Conservation (phyloP, 495 filamentous ascomycete genomes). For the Penicillium soppii region DNA sequence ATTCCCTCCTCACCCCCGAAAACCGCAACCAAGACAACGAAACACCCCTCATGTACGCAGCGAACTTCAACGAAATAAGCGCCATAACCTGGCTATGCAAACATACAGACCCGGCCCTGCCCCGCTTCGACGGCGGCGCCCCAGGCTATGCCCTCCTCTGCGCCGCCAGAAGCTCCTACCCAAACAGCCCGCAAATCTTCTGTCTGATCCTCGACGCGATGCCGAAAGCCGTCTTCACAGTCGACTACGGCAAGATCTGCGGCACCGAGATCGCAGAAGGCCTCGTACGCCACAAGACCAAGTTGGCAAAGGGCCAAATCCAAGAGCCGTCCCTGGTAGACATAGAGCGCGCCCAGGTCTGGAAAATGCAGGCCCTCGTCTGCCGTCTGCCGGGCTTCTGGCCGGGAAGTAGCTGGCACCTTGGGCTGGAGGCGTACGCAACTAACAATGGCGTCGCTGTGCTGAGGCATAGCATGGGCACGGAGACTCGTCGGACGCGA, state of each 20-base stretch:
- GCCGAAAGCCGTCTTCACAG: neutral
- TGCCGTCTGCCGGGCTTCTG: neutral
- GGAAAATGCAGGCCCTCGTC: slow-evolving; percentile 1
- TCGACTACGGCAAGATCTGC: slow-evolving; percentile 1
- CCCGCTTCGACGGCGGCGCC: neutral
- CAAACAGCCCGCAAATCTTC: neutral
- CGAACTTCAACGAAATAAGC: neutral
- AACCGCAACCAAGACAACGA: neutral
- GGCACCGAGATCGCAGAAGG: slow-evolving; percentile 1
- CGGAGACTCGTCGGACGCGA: neutral
- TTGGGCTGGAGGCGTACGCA: neutral
- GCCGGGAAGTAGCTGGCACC: neutral
- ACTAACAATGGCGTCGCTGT: neutral
- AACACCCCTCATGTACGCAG: slow-evolving; percentile 2
- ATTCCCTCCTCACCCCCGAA: neutral
- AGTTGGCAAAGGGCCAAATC: neutral
- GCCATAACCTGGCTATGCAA: neutral
- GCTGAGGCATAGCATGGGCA: neutral
- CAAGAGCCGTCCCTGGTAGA: neutral
- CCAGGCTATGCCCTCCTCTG: neutral
- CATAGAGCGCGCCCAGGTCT: neutral
- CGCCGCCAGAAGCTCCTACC: neutral
- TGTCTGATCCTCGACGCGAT: neutral
- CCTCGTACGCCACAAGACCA: neutral
- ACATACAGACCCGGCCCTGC: neutral